Evolutionary conservation across 2,329 filamentous ascomycete species (phyloP).

Genomic region (Didymella segeticola): DNA sequence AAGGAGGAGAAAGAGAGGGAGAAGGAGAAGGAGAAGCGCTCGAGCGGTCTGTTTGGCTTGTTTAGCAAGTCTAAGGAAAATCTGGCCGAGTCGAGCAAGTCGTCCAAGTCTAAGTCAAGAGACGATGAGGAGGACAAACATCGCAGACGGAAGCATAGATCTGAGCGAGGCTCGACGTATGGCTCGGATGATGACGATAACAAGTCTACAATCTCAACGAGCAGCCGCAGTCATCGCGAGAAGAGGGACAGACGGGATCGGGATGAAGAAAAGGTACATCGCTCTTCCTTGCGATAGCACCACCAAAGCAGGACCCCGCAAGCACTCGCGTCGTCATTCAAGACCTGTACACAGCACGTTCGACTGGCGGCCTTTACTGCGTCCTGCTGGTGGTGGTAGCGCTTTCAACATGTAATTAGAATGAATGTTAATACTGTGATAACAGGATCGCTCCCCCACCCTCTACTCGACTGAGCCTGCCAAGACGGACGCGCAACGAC

Average conservation of each 20-base stretch:
- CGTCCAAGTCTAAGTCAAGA: slow-evolving; percentile 36
- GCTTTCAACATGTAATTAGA: slow-evolving; percentile 37
- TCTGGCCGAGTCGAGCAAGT: slow-evolving; percentile 41
- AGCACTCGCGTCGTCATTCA: background rate
- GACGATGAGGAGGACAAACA: slow-evolving; percentile 53
- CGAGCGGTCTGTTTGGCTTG: slow-evolving; percentile 54
- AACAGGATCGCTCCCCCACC: slow-evolving; percentile 41
- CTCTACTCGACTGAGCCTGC: slow-evolving; percentile 34
- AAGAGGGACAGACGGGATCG: slow-evolving; percentile 49
- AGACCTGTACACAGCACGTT: background rate
- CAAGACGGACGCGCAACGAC: slow-evolving; percentile 32
- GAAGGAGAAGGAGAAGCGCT: slow-evolving; percentile 51
- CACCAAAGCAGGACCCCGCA: background rate
- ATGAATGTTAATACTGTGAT: slow-evolving; percentile 41
- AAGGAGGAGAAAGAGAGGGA: slow-evolving; percentile 34
- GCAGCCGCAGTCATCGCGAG: slow-evolving; percentile 47
- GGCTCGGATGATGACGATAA: slow-evolving; percentile 49
- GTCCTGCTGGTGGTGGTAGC: slow-evolving; percentile 17
- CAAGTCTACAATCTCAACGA: slow-evolving; percentile 44
- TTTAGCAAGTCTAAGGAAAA: slow-evolving; percentile 56
- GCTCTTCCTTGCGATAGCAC: slow-evolving; percentile 38
- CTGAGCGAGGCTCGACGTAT: slow-evolving; percentile 48
- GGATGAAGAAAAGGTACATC: slow-evolving; percentile 48
- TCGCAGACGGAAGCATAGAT: slow-evolving; percentile 54
- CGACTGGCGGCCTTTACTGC: background rate